phyloP scores from a whole-genome alignment of 2,329 filamentous ascomycete species.

The Didymella keratinophila region DNA sequence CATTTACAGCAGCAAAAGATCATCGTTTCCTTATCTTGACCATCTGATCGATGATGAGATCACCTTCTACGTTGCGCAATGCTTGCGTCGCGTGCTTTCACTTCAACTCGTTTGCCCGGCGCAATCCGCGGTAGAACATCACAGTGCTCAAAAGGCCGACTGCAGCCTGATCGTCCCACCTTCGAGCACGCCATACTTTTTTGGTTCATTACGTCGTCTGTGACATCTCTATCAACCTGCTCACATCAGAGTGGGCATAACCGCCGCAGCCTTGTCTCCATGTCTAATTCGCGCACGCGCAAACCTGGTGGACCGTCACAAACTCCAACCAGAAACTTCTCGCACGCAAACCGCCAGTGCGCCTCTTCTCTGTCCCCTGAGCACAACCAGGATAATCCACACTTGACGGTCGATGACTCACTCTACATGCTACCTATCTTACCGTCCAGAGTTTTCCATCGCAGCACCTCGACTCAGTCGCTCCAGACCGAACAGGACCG shows the following conservation, averaged over 20 bases:
- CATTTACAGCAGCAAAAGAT: background rate
- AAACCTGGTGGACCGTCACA: background rate
- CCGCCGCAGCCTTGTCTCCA: background rate
- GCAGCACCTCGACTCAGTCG: conserved; percentile 2
- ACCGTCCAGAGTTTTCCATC: background rate
- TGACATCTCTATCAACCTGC: background rate
- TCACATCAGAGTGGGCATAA: background rate
- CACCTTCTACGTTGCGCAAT: background rate
- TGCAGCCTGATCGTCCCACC: background rate
- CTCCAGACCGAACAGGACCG: conserved; percentile 2
- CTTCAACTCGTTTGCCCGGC: conserved; percentile 2
- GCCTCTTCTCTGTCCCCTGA: background rate
- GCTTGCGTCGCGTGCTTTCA: conserved; percentile 11
- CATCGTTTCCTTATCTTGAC: background rate
- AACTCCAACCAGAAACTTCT: conserved; percentile 1
- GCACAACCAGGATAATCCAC: conserved; percentile 1
- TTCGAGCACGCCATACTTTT: background rate
- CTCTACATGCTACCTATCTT: conserved; percentile 3
- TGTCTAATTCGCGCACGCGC: background rate
- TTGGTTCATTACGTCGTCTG: background rate
- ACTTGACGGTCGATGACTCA: conserved; percentile 4
- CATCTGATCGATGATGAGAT: background rate
- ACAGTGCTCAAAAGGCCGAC: conserved; percentile 3
- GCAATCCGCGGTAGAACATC: conserved; percentile 3
- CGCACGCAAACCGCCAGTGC: background rate